phyloP scores from a whole-genome alignment of 2,329 filamentous ascomycete species.

The Setomelanomma holmii region DNA sequence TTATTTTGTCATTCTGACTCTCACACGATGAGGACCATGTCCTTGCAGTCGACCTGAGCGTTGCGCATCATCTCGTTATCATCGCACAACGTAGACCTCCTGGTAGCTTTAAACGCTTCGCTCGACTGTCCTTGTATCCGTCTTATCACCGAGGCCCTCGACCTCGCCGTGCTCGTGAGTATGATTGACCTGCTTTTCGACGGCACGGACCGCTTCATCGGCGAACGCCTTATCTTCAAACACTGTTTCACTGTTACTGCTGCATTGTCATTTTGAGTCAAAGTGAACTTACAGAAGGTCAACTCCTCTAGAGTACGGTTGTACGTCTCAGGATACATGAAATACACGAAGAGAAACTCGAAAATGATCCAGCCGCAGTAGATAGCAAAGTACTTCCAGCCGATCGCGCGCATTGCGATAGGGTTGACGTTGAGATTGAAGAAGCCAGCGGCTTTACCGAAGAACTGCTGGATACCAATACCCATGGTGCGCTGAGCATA shows the following conservation, averaged over 20 bases:
- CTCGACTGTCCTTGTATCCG: conserved; percentile 25
- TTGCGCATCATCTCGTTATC: too few species aligned
- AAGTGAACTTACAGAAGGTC: conserved; percentile 46
- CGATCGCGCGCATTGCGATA: conserved; percentile 62
- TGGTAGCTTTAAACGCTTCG: conserved; percentile 27
- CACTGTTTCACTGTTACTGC: conserved; percentile 31
- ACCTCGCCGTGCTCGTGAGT: conserved; percentile 13
- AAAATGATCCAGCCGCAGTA: conserved; percentile 63
- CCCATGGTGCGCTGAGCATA: conserved; percentile 65
- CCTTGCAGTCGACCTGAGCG: too few species aligned
- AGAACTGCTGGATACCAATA: conserved; percentile 65
- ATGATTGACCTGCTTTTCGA: conserved; percentile 43
- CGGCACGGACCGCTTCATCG: conserved; percentile 40
- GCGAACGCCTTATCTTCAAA: conserved; percentile 46
- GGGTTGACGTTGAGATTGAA: conserved; percentile 62
- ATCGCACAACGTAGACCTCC: too few species aligned
- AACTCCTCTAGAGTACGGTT: conserved; percentile 67
- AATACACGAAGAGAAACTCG: conserved; percentile 63
- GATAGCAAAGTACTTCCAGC: conserved; percentile 63
- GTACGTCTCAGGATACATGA: conserved; percentile 68
- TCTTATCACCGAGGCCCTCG: conserved; percentile 20
- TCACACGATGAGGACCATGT: too few species aligned
- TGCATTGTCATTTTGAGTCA: accelerated
- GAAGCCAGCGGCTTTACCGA: conserved; percentile 59
- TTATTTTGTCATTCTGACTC: background rate